phyloP scores from a whole-genome alignment of 306 rosid genomes.

The Quercus agrifolia region DNA sequence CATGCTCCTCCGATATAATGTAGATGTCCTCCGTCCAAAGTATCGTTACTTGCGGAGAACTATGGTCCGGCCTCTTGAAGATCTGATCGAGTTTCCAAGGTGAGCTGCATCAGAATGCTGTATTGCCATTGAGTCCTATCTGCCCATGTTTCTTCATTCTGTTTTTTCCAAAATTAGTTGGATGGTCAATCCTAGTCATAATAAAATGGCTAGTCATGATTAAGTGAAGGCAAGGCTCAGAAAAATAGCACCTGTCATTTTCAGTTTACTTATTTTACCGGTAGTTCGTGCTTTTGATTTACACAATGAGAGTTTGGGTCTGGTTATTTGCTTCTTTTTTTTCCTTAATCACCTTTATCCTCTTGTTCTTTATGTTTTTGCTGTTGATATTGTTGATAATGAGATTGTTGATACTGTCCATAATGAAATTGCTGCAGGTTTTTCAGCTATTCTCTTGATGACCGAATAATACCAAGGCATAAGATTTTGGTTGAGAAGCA shows the following conservation, averaged over 20 bases:
- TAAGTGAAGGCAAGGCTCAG: neutral
- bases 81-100: conserved; percentile 91
- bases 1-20: conserved; percentile 74
- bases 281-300: neutral
- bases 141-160: neutral
- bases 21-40: conserved; percentile 78
- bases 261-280: neutral
- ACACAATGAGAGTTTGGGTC: neutral
- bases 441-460: conserved; percentile 88
- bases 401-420: conserved; percentile 4
- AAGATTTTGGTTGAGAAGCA: conserved; percentile 70
- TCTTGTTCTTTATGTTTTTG: neutral
- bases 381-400: conserved; percentile 2
- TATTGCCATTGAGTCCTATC: conserved; percentile 1
- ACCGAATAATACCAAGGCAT: conserved; percentile 88
- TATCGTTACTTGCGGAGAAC: conserved; percentile 71
- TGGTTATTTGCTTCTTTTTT: neutral
- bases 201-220: neutral
- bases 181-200: neutral
- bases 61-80: conserved; percentile 80
- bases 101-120: conserved; percentile 21
- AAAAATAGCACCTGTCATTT: neutral
- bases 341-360: neutral
- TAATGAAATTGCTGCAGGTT: conserved; percentile 46
- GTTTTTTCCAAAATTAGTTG: neutral